Evolutionary conservation across 2,329 filamentous ascomycete species (phyloP).

Genomic region (Talaromyces sp.): DNA sequence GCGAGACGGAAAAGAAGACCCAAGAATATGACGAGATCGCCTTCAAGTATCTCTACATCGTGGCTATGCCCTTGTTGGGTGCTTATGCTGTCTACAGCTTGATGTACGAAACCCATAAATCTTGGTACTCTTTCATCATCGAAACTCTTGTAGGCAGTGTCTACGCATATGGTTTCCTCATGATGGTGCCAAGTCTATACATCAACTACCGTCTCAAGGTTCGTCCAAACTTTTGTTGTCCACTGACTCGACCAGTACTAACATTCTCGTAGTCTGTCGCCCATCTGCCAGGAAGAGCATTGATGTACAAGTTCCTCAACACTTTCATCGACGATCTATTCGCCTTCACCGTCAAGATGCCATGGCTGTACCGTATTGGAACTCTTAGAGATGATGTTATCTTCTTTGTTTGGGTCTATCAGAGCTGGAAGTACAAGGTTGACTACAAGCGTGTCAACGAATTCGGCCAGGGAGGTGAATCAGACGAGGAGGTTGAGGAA

Average conservation of each 20-base stretch:
- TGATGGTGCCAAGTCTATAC: constrained; percentile 97
- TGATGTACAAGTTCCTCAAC: constrained; percentile 98
- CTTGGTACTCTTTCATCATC: constrained; percentile 96
- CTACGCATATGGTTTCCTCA: constrained; percentile 96
- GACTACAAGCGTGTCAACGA: constrained; percentile 94
- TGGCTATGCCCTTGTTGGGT: constrained; percentile 79
- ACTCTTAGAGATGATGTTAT: constrained; percentile 94
- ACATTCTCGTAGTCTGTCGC: constrained; percentile 58
- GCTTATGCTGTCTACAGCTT: constrained; percentile 90
- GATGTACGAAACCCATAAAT: constrained; percentile 91
- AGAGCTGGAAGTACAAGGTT: constrained; percentile 84
- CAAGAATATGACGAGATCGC: constrained; percentile 98
- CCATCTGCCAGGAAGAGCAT: constrained; percentile 92
- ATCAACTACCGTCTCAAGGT: constrained; percentile 98
- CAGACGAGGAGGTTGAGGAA: constrained; percentile 54
- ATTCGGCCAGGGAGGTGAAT: constrained; percentile 97
- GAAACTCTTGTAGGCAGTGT: constrained; percentile 91
- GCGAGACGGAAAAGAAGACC: constrained; percentile 93
- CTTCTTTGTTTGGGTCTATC: constrained; percentile 97
- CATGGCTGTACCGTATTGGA: constrained; percentile 81
- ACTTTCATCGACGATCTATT: constrained; percentile 99
- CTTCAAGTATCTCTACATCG: constrained; percentile 93
- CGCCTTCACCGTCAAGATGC: constrained; percentile 99
- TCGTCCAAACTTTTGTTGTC: constrained; percentile 14
- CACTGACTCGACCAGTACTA: constrained; percentile 16